Evolutionary conservation across 306 rosid genomes (phyloP), one percentile per base, ranked within the genome.

Genomic region (Corylus americana): DNA sequence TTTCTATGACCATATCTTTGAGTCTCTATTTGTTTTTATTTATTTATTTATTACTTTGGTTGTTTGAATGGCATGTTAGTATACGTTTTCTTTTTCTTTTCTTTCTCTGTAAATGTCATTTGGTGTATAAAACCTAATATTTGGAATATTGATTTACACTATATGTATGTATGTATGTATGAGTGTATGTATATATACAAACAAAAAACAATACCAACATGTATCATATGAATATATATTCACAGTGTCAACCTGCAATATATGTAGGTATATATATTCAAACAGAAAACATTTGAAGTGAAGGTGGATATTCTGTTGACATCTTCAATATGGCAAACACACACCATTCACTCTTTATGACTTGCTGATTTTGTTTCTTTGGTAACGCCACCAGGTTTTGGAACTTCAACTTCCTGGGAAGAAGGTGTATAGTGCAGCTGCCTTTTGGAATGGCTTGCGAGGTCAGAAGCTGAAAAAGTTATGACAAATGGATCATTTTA

Each of bases 381-480:
- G 74, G 25, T 11, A 45, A 70, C 48, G 49, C 67, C 48, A 69
- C 53, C 80, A 91, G 98, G 97, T 91, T 35, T 76, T 91, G 86
- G 98, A 91, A 82, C 81, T 90, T 89, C 98, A 93, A 83, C 88
- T 86, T 83, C 97, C 97, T 29, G 97, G 97, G 3, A 94, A 91
- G 85, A 90, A 92, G 85, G 92, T 81, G 0, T 83, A 90, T 51
- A 88, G 72, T 2, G 94, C 97, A 22, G 82, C 89, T 80, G 88
- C 97, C 75, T 92, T 95, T 75, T 95, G 97, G 98, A 92, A 95
- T 78, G 98, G 98, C n/a, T 79, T 93, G 80, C 90, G 89, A 20
- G 95, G 97, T 48, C 88, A 90, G 78, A 88, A 81, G 82, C 82
- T 92, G 73, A 92, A 91, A 92, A 90, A n/a, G 72, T 59, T 85